phyloP scores from a whole-genome alignment of 1,284 basidiomycete genomes.

The Leccinum fallax region DNA sequence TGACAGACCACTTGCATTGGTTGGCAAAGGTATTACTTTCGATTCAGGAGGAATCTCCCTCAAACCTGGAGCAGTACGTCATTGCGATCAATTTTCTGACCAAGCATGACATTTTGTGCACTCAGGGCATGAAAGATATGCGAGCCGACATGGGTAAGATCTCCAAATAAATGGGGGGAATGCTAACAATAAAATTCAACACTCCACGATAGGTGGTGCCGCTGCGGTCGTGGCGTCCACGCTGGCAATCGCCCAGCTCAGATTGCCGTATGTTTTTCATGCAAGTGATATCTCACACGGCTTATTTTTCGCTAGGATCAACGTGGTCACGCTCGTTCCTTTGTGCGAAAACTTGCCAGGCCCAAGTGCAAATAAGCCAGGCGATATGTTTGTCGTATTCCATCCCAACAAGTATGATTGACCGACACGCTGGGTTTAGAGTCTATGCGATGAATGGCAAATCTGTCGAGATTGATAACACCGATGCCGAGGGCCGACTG shows the following conservation, averaged over 20 bases:
- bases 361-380: conserved; percentile 86
- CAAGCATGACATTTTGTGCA: not conserved
- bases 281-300: not conserved
- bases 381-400: conserved; percentile 62
- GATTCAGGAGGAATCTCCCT: conserved; percentile 90
- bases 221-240: conserved; percentile 76
- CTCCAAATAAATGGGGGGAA: not conserved
- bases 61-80: conserved; percentile 72
- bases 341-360: conserved; percentile 90
- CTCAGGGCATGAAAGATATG: conserved; percentile 78
- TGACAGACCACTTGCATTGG: conserved; percentile 71
- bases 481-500: conserved; percentile 86
- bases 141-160: conserved; percentile 77
- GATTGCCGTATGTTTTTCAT: conserved; percentile 60
- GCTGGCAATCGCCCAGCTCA: conserved; percentile 79
- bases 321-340: conserved; percentile 73
- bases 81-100: conserved; percentile 13
- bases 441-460: conserved; percentile 90
- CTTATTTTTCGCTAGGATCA: conserved; percentile 51
- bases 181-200: not conserved
- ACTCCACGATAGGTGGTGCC: conserved; percentile 59
- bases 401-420: not conserved
- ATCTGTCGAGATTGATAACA: conserved; percentile 87
- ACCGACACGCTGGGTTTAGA: conserved; percentile 40
- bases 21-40: conserved; percentile 90